Conservation (phyloP, 139 green algal genomes). For the Chlorella vulgaris region DNA sequence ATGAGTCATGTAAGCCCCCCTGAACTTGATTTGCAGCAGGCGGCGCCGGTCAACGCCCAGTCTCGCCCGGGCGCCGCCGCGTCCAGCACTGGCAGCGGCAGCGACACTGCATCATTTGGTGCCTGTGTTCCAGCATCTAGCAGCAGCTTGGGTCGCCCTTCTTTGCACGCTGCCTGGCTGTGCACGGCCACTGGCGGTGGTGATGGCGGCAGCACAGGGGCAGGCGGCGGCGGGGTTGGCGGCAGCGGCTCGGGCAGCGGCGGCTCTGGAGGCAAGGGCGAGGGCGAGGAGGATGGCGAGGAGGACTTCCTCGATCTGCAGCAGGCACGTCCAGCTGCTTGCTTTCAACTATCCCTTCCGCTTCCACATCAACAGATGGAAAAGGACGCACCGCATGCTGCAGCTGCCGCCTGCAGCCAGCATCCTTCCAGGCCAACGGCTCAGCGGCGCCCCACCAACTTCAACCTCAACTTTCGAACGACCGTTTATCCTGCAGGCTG, state of each 20-base stretch:
- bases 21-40: not conserved
- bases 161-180: not conserved
- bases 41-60: constrained; percentile 8
- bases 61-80: not conserved
- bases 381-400: no score
- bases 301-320: constrained; percentile 55
- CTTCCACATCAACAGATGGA: not conserved
- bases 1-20: not conserved
- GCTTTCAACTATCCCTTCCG: not conserved
- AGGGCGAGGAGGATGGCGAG: constrained; percentile 48
- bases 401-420: no score
- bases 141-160: constrained; percentile 1
- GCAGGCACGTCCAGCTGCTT: constrained; percentile 40
- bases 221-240: constrained; percentile 23
- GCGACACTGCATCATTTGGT: not conserved
- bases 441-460: no score
- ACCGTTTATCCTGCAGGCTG: no score
- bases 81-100: constrained; percentile 3
- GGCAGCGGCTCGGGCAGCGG: constrained; percentile 36
- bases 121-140: not conserved
- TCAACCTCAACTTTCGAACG: no score
- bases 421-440: no score
- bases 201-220: constrained; percentile 9
- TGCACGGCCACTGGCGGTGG: constrained; percentile 21
- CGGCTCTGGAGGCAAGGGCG: no score